Conservation (phyloP, 257 asterid genomes). For the Nicotiana obtusifolia region DNA sequence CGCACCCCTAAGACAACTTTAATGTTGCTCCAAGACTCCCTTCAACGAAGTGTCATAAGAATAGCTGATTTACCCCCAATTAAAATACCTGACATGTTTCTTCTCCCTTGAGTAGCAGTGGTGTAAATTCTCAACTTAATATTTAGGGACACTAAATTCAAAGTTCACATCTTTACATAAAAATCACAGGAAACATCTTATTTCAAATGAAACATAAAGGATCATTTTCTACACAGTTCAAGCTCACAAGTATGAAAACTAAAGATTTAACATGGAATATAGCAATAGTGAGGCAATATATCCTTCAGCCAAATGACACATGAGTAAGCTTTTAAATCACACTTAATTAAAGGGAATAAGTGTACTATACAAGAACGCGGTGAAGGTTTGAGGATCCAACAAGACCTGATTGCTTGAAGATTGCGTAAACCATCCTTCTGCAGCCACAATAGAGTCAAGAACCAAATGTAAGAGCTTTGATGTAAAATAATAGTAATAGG, state of each 20-base stretch:
- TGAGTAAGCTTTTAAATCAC: not conserved
- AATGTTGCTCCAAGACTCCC: too few relatives aligned
- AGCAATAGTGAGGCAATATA: not conserved
- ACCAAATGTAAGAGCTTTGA: not conserved
- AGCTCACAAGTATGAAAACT: not conserved
- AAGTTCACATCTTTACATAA: not conserved
- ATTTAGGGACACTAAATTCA: not conserved
- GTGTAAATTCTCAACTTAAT: not conserved
- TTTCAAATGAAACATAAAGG: not conserved
- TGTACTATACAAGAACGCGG: not conserved
- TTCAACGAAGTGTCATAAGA: too few relatives aligned
- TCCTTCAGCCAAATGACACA: not conserved
- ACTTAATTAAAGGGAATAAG: not conserved
- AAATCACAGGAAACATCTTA: not conserved
- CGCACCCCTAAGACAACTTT: too few relatives aligned
- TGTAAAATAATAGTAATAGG: too few relatives aligned
- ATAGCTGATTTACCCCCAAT: not conserved
- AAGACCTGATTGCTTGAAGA: slow-evolving; percentile 70
- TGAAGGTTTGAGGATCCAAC: not conserved
- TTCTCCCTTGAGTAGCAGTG: not conserved
- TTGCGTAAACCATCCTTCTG: slow-evolving; percentile 77
- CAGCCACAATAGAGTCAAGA: slow-evolving; percentile 17
- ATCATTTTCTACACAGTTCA: not conserved
- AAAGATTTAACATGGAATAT: not conserved
- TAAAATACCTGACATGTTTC: not conserved